These are phyloP conservation scores for Podochytrium sp. DNA, from an alignment of 192 early-diverging fungal genomes.

Conservation along the genomic window DNA sequence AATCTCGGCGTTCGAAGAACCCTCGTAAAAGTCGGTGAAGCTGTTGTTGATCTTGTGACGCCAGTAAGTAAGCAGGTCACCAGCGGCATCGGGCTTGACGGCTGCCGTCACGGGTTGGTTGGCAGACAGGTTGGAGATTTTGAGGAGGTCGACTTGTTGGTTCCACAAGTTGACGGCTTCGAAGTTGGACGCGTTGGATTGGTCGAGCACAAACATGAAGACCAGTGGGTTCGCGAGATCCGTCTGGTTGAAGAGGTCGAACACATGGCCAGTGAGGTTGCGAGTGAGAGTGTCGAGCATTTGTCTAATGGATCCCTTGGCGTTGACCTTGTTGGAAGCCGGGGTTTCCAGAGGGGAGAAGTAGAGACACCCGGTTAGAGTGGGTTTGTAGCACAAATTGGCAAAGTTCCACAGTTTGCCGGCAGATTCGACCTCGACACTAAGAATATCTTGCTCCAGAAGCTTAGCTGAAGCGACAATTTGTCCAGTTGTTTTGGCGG, in stretches of 20 bases:
- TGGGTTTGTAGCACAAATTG: slow-evolving; percentile 14
- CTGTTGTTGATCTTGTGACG: slow-evolving; percentile 25
- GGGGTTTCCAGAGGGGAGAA: slow-evolving; percentile 9
- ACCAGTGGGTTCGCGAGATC: slow-evolving; percentile 8
- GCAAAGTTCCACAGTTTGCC: background rate
- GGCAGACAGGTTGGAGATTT: slow-evolving; percentile 8
- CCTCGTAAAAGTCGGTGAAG: slow-evolving; percentile 51
- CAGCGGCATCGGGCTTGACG: background rate
- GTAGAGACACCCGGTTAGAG: slow-evolving; percentile 18
- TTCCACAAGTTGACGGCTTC: slow-evolving; percentile 17
- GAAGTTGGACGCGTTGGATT: slow-evolving; percentile 14
- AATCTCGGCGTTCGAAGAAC: slow-evolving; percentile 75
- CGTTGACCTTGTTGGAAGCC: background rate
- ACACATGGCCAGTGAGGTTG: background rate
- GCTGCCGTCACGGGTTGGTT: background rate
- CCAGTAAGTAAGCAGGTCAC: background rate
- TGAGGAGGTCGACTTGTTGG: slow-evolving; percentile 18
- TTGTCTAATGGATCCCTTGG: background rate
- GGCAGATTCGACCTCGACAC: background rate
- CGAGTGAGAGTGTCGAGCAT: background rate
- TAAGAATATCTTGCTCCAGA: slow-evolving; percentile 11
- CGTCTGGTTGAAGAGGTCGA: slow-evolving; percentile 16
- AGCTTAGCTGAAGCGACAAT: slow-evolving; percentile 1
- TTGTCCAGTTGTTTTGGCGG: background rate
- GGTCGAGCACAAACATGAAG: slow-evolving; percentile 31